Evolutionary conservation across 179 eudicot species (phyloP).

Genomic region (Monotropa hypopitys): DNA sequence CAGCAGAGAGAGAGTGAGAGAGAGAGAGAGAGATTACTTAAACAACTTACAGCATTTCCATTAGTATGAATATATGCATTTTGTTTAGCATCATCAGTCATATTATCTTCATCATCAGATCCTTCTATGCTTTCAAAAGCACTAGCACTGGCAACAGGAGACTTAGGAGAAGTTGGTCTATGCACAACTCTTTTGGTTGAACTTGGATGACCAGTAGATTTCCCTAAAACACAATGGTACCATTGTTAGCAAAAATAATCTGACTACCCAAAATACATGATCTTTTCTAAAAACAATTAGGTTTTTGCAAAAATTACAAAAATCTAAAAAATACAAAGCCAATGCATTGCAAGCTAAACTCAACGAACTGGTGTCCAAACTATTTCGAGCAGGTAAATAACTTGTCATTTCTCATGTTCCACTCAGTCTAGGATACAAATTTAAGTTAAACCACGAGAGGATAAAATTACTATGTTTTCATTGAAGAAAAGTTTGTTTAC

Average conservation of each 20-base stretch:
- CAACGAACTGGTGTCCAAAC: background rate
- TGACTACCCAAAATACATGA: background rate
- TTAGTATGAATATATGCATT: constrained; percentile 49
- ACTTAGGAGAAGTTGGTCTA: constrained; percentile 86
- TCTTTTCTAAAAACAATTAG: background rate
- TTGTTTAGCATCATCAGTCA: constrained; percentile 36
- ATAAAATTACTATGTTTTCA: background rate
- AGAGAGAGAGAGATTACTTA: constrained; percentile 2
- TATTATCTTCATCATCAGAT: constrained; percentile 80
- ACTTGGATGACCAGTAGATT: constrained; percentile 41
- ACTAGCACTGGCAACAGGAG: constrained; percentile 78
- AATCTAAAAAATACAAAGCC: background rate
- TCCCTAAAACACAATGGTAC: constrained; percentile 27
- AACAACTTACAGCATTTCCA: constrained; percentile 65
- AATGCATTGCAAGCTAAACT: background rate
- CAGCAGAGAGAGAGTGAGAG: background rate
- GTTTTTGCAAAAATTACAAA: background rate
- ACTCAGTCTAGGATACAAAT: background rate
- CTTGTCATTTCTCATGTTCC: background rate
- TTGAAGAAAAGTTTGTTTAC: background rate
- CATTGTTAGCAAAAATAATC: background rate
- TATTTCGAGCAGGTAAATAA: background rate
- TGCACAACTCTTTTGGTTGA: constrained; percentile 49
- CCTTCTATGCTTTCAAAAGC: constrained; percentile 91
- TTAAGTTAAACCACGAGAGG: background rate